Base-by-base conservation (phyloP, 2,329 filamentous ascomycete genomes). In the Phialophora chinensis region DNA sequence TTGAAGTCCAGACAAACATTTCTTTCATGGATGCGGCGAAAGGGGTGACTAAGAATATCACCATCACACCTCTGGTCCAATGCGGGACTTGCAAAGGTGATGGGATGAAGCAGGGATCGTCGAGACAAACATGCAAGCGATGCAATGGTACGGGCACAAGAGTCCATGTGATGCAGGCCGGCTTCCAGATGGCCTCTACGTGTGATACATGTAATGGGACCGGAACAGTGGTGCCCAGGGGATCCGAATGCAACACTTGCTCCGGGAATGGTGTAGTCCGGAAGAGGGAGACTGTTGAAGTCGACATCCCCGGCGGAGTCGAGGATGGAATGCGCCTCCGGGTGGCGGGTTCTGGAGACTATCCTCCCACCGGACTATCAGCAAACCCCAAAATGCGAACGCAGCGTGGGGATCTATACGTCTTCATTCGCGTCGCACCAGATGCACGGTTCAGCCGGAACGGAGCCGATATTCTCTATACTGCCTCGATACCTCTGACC, bases 1-100 rank as follows among this genome's bases (percentile, higher is more conserved):
- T 99, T 74, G 94, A 98, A 78, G 91, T 97, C 27, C 92, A 97
- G 79, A 89, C 92, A 58, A 95, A 87, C 77, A 94, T 99, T 73
- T 93, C 91, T 0, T 99, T 99, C 79, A 91, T 95, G 88, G 95
- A 99, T 76, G 92, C 95, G 6, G 95, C 95, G 10, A 97, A 96
- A 79, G 95, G 95, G 42, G 90, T 90, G 7, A 89, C 84, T 75
- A 96, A 97, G 80, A 90, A 93, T n/a, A 91, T 99, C 66, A 87
- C 85, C 71, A 91, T 97, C 72, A 92, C 90, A 8, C 94, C 95
- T 0, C 81, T 96, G 73, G 88, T 90, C 23, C 83, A 90, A 67
- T 99, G 95, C 76, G 87, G 88, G 71, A 93, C 92, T 12, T 99
- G 95, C 75, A 83, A 85, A 12, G 95, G 95, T 58, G 91, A 85